Base-by-base conservation (phyloP, 371 early-diverging fungal genomes). In the Syncephalastrum monosporum region DNA sequence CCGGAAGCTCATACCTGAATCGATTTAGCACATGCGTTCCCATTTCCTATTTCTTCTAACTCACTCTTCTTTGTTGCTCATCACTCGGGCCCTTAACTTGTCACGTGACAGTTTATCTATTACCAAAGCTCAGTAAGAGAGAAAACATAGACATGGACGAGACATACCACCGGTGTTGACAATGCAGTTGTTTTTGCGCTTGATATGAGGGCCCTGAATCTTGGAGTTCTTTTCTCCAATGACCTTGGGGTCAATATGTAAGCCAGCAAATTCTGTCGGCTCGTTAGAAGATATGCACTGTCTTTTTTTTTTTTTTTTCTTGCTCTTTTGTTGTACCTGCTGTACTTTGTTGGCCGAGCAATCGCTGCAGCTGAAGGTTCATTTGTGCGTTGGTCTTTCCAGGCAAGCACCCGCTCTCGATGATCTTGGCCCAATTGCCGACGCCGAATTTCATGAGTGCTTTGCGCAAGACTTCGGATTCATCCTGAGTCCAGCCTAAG, bases 371-470 rank as follows among this genome's bases (percentile, higher is more conserved):
- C 64, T 96, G 96, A 44, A 96, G 72, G 77, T 96, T 94, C 89
- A 95, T 88, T 72, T 96, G 96, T 10, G 96, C 93, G 57, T 90
- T 91, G 38, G 93, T 95, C 65, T 96, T 96, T 38, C 94, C 95
- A 3, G 91, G 91, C 13, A 77, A 50, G 63, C 92, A 90, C 29
- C 86, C 87, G 47, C 89, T 87, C 53, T 93, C 94, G 61, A 93
- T 89, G 55, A 96, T 93, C 61, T 93, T 92, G 53, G 89, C 85
- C 96, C 96, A 96, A 68, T 94, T 94, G 45, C 96, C 96, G 52
- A 96, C 82, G 5, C 95, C 96, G 67, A 91, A 92, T 57, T 86
- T 84, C 82, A 95, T 91, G 41, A 94, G 65, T 1, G 95, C 94
- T 59, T 88, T 81, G 23, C 94, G 81, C 48, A 96, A 70, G 8